A percentile compares a stretch with the other conserved stretches of the same genome.
Conservation (phyloP, 2,329 filamentous ascomycete species). For the Verticillium dahliae region DNA sequence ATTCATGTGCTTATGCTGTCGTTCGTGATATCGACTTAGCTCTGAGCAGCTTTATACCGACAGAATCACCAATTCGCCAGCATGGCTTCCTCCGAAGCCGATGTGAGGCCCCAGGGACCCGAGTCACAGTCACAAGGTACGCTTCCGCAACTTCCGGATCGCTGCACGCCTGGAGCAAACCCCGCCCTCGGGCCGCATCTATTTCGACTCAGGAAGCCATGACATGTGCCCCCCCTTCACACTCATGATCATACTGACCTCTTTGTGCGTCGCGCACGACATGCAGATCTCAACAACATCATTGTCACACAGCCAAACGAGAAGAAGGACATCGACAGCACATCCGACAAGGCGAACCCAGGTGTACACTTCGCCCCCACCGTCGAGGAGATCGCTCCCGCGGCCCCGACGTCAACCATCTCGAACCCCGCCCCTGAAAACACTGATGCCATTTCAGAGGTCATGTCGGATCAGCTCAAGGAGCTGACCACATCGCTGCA, state of each 20-base stretch:
- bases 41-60: neutral
- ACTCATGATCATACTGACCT: conserved; percentile 6
- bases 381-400: conserved; percentile 57
- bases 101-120: neutral
- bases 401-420: conserved; percentile 16
- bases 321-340: neutral
- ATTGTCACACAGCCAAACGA: neutral
- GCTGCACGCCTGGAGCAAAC: neutral
- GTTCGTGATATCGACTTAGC: neutral
- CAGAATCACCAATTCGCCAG: neutral
- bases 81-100: neutral
- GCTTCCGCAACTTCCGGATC: neutral
- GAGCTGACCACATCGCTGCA: conserved; percentile 68
- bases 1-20: neutral
- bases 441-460: conserved; percentile 29
- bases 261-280: conserved; percentile 9
- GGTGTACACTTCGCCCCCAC: conserved; percentile 67
- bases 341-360: conserved; percentile 19
- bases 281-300: conserved; percentile 4
- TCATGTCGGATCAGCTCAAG: conserved; percentile 58
- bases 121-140: neutral
- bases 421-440: conserved; percentile 14
- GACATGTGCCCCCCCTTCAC: neutral
- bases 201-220: neutral
- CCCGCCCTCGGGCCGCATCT: conserved; percentile 1